Evolutionary conservation across 1,284 basidiomycete genomes (phyloP).

Genomic region (Peniophora sp.): DNA sequence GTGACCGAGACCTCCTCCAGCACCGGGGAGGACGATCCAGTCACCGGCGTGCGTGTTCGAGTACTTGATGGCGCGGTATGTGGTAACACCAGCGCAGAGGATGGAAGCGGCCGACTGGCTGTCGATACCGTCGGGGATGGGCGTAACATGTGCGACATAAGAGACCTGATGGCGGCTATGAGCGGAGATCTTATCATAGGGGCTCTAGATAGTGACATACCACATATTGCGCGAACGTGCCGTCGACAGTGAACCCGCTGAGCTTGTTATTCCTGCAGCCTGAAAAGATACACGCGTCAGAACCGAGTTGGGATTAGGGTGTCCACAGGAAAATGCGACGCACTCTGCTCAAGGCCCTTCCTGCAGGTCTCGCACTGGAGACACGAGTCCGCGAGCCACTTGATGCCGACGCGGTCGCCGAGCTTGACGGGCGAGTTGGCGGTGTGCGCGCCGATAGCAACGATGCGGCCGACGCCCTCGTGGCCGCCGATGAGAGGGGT

Average conservation of each 20-base stretch:
- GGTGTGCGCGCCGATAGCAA: conserved; percentile 72
- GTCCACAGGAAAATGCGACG: conserved; percentile 15
- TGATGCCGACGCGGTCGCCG: conserved; percentile 83
- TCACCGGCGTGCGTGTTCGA: conserved; percentile 66
- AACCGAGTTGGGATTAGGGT: neutral
- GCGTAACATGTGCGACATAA: conserved; percentile 64
- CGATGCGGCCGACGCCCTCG: conserved; percentile 65
- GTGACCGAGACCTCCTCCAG: conserved; percentile 66
- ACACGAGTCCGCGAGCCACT: conserved; percentile 52
- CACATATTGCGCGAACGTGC: conserved; percentile 79
- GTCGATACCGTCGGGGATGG: conserved; percentile 61
- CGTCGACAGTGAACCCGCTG: conserved; percentile 73
- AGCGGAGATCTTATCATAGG: neutral
- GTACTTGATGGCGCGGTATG: conserved; percentile 81
- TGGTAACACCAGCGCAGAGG: conserved; percentile 76
- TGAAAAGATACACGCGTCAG: conserved; percentile 14
- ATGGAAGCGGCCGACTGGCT: conserved; percentile 74
- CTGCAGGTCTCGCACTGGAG: conserved; percentile 71
- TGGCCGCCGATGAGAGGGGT: conserved; percentile 81
- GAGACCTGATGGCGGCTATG: conserved; percentile 38
- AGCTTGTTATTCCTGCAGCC: conserved; percentile 39
- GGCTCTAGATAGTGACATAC: conserved; percentile 26
- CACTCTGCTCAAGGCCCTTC: conserved; percentile 65
- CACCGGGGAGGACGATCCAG: conserved; percentile 76
- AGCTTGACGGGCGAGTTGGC: conserved; percentile 52